Evolutionary conservation across 345 rosid species (phyloP).

Genomic region (Orychophragmus violaceus): DNA sequence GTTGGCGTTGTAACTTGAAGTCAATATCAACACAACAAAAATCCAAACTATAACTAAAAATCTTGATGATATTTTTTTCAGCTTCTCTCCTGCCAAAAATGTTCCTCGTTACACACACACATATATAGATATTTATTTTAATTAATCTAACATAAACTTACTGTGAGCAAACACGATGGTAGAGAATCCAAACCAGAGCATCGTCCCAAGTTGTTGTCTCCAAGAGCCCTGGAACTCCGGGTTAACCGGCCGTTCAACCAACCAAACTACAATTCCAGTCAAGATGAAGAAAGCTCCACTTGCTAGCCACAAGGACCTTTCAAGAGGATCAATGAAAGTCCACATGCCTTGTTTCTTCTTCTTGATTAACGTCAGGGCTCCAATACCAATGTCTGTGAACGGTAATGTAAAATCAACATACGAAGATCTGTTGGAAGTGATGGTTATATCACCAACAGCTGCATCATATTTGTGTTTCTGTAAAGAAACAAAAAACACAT

Average conservation of each 20-base stretch:
- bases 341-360: slow-evolving; percentile 2
- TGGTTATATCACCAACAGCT: slow-evolving; percentile 26
- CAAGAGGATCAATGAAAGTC: slow-evolving; percentile 24
- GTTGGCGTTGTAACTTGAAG: slow-evolving; percentile 24
- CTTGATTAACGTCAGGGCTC: background rate
- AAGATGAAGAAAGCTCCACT: slow-evolving; percentile 26
- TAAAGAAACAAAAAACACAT: background rate
- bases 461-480: slow-evolving; percentile 20
- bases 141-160: background rate
- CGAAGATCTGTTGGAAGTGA: slow-evolving; percentile 14
- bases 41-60: slow-evolving; percentile 23
- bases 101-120: background rate
- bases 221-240: slow-evolving; percentile 23
- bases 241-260: slow-evolving; percentile 16
- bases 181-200: slow-evolving; percentile 31
- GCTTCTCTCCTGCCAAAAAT: slow-evolving; percentile 26
- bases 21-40: slow-evolving; percentile 19
- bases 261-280: slow-evolving; percentile 18
- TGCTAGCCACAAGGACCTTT: slow-evolving; percentile 16
- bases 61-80: slow-evolving; percentile 8
- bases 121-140: background rate
- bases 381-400: slow-evolving; percentile 23
- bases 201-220: slow-evolving; percentile 19
- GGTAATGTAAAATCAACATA: slow-evolving; percentile 23
- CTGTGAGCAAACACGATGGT: slow-evolving; percentile 28